Evolutionary conservation across 2,329 filamentous ascomycete genomes (phyloP), one percentile per base, ranked within the genome.

Genomic region (Pyricularia grisea): DNA sequence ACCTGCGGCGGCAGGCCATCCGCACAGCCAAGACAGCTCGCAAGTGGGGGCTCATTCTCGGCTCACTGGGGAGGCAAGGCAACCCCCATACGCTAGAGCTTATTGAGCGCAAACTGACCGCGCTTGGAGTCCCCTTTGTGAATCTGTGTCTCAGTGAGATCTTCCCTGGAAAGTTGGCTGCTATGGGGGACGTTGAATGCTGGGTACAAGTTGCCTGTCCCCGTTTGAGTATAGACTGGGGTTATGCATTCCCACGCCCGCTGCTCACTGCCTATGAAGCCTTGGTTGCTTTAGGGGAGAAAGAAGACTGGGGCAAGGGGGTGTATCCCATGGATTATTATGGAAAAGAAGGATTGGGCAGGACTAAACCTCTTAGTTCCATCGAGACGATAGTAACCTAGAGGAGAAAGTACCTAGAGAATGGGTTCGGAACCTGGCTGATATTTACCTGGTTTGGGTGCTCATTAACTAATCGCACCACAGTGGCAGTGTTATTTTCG

Each of bases 301-400:
- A 86, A 72, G 86, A 95, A 73, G 91, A 91, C 66, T 97, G 90
- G 93, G 89, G 83, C 20, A 84, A 82, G 69, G 90, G 88, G 1
- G 85, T 93, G 17, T 99, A 99, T 80, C 94, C 94, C 0, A 99
- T 99, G 95, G 94, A 99, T 78, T 99, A 97, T 77, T 99, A 99
- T 80, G 94, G 90, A 0, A 94, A 91, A 77, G 92, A 97, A 65
- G 95, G 95, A 0, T 76, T 99, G 68, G 95, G 94, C 1, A 88
- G 95, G 77, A 94, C 91, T 36, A 93, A 84, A 76, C 79, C 83
- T 5, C 70, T 76, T 12, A 76, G 12, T 14, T 7, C 77, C 60
- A 63, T 27, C 23, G 25, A 63, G 60, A 28, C 25, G 9, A 28
- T 28, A 63, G 5, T 11, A 63, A 28, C 60, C 25, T 28, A 25